Evolutionary conservation across 2,329 filamentous ascomycete species (phyloP).

Genomic region (Triangularia setosa): DNA sequence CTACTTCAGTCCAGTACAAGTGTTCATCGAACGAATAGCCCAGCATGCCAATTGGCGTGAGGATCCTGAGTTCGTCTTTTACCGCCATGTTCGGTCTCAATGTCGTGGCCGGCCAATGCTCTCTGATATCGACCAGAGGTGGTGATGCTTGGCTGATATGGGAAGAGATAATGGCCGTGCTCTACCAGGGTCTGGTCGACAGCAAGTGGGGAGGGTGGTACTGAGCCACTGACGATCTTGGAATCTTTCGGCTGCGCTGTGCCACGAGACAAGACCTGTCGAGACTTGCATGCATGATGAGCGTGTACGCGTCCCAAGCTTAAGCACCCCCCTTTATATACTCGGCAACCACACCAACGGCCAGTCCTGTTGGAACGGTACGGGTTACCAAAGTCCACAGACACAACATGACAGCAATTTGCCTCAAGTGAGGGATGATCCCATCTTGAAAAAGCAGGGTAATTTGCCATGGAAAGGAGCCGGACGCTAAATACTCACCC

Average conservation of each 20-base stretch:
- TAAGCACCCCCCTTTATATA: background rate
- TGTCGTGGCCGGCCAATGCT: background rate
- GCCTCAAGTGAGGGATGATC: background rate
- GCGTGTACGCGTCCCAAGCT: background rate
- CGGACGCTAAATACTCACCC: background rate
- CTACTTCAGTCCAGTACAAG: slow-evolving; percentile 23
- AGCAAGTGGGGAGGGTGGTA: background rate
- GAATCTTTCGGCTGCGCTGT: background rate
- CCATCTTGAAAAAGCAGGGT: background rate
- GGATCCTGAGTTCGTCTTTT: slow-evolving; percentile 21
- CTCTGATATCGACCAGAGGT: background rate
- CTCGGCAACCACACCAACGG: too few relatives aligned
- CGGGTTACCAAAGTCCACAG: background rate
- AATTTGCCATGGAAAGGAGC: background rate
- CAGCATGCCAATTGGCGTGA: slow-evolving; percentile 28
- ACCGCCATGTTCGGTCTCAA: background rate
- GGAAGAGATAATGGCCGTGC: background rate
- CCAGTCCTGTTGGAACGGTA: background rate
- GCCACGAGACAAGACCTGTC: background rate
- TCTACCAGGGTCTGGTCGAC: background rate
- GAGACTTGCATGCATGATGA: background rate
- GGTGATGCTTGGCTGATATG: background rate
- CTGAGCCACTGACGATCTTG: background rate
- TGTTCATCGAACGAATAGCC: slow-evolving; percentile 27
- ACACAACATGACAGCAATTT: background rate